These are phyloP conservation scores for Tulasnella sp. DNA, from an alignment of 768 basidiomycete species.

Conservation along the genomic window DNA sequence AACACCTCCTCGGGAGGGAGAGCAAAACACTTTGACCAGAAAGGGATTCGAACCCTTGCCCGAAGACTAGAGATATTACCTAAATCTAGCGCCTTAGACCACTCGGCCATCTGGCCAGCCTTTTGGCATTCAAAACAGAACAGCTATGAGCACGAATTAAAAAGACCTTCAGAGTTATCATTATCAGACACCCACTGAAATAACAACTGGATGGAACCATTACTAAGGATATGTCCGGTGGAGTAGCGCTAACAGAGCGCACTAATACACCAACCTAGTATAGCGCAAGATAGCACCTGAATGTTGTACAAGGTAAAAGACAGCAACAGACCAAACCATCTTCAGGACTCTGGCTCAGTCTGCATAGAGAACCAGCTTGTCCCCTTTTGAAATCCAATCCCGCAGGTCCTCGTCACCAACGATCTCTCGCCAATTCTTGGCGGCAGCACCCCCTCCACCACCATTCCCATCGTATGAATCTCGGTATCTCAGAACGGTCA, in stretches of 20 bases:
- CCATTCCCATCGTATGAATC: constrained; percentile 37
- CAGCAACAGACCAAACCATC: not conserved
- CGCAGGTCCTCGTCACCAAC: constrained; percentile 52
- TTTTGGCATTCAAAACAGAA: constrained; percentile 7
- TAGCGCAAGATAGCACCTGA: too few relatives aligned
- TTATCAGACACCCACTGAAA: too few relatives aligned
- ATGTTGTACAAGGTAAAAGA: not conserved
- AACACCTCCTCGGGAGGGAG: too few relatives aligned
- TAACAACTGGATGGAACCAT: too few relatives aligned
- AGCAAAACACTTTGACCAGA: constrained; percentile 5
- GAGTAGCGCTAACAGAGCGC: too few relatives aligned
- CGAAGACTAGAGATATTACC: constrained; percentile 8
- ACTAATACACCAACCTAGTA: too few relatives aligned
- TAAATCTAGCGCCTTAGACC: constrained; percentile 13
- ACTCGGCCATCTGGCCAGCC: constrained; percentile 12
- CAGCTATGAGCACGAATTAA: constrained; percentile 4
- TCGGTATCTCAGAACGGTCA: constrained; percentile 60
- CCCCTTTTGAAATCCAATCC: constrained; percentile 64
- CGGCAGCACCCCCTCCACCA: constrained; percentile 33
- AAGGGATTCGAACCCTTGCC: constrained; percentile 10
- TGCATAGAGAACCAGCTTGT: constrained; percentile 66
- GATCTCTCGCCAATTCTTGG: constrained; percentile 42
- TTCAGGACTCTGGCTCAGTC: not conserved
- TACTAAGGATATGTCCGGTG: too few relatives aligned
- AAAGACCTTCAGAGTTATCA: too few relatives aligned